phyloP scores from a whole-genome alignment of 352 stramenopile genomes.

The Phytophthora megakarya region DNA sequence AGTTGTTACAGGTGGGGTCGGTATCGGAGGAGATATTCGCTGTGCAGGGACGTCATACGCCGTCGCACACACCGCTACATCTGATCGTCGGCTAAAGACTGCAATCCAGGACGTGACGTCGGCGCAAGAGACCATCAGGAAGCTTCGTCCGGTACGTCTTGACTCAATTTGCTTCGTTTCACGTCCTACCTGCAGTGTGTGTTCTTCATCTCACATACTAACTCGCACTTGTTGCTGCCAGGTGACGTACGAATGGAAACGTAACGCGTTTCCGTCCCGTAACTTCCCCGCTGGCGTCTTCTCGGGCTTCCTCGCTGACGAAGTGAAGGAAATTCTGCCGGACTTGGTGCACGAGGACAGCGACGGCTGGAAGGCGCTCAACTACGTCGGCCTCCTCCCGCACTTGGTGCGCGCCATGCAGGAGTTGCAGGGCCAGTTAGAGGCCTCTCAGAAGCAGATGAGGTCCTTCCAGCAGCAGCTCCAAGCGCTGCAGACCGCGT shows the following conservation, averaged over 20 bases:
- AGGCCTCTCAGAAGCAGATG: slow-evolving; percentile 13
- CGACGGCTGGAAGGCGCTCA: slow-evolving; percentile 54
- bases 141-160: slow-evolving; percentile 47
- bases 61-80: slow-evolving; percentile 9
- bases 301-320: slow-evolving; percentile 67
- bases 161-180: neutral
- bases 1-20: slow-evolving; percentile 46
- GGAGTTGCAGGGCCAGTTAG: slow-evolving; percentile 50
- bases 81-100: slow-evolving; percentile 52
- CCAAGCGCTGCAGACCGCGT: slow-evolving; percentile 12
- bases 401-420: slow-evolving; percentile 62
- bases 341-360: slow-evolving; percentile 55
- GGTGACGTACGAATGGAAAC: slow-evolving; percentile 59
- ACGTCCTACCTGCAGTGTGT: neutral
- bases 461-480: slow-evolving; percentile 30
- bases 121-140: slow-evolving; percentile 30
- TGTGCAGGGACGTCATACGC: slow-evolving; percentile 34
- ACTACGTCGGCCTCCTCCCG: slow-evolving; percentile 65
- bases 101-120: slow-evolving; percentile 30
- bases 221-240: slow-evolving; percentile 16
- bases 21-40: slow-evolving; percentile 31
- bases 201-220: neutral
- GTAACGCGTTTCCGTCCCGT: slow-evolving; percentile 46
- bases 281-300: slow-evolving; percentile 44
- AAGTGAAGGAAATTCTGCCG: slow-evolving; percentile 62